Evolutionary conservation across 306 rosid species (phyloP).

Genomic region (Sophora flavescens): DNA sequence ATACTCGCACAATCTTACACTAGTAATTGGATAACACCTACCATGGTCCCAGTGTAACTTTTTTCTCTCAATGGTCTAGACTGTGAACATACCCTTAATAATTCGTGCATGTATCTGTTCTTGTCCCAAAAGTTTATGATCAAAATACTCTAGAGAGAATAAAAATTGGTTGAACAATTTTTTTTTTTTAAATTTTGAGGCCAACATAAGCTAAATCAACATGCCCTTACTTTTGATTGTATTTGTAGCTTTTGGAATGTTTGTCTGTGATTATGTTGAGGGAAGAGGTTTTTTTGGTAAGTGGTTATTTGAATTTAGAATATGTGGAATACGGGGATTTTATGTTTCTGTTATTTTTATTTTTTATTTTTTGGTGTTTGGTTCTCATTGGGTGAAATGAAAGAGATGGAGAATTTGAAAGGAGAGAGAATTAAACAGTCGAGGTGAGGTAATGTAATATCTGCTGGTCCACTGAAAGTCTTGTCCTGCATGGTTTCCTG

Average conservation of each 20-base stretch:
- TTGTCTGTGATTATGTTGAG: not conserved
- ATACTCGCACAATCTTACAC: not conserved
- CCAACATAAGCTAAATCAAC: not conserved
- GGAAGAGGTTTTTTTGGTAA: not conserved
- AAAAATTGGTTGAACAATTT: not conserved
- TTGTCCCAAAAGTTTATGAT: not conserved
- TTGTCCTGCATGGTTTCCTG: constrained; percentile 29
- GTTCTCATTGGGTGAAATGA: not conserved
- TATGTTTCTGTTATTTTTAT: not conserved
- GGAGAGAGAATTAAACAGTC: no score
- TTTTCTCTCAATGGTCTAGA: not conserved
- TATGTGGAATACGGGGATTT: not conserved
- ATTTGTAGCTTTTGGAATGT: constrained; percentile 10
- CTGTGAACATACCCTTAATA: not conserved
- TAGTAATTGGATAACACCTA: not conserved
- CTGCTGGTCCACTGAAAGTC: constrained; percentile 17
- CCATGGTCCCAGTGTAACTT: no score
- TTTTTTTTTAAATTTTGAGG: not conserved
- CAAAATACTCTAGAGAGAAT: no score
- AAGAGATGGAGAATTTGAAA: not conserved
- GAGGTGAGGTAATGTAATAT: no score
- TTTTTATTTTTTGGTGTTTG: not conserved
- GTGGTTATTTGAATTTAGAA: not conserved
- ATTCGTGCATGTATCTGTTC: not conserved
- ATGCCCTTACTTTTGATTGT: not conserved